These are phyloP conservation scores for Rhynchosporium graminicola DNA, from an alignment of 2,329 filamentous ascomycete genomes.

Conservation along the genomic window DNA sequence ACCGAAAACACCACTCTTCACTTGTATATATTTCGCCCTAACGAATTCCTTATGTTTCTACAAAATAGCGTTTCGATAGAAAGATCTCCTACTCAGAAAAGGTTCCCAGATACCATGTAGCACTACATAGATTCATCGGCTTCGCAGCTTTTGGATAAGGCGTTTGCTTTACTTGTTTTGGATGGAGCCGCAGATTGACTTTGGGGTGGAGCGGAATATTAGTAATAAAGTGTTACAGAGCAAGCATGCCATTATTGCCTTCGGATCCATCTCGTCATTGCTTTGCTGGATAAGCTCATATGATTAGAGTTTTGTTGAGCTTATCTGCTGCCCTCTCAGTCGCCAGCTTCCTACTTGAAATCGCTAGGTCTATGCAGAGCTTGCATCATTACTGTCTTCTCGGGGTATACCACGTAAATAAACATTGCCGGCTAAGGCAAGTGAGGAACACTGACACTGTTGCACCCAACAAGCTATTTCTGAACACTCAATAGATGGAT, in stretches of 20 bases:
- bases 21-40: slow-evolving; percentile 20
- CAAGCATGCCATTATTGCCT: background rate
- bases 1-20: slow-evolving; percentile 10
- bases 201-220: background rate
- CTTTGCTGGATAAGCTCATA: too few species aligned
- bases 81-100: slow-evolving; percentile 24
- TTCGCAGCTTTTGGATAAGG: background rate
- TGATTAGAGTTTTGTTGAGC: background rate
- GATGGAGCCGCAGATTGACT: too few species aligned
- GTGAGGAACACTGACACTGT: too few species aligned
- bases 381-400: too few species aligned
- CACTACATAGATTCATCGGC: background rate
- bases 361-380: too few species aligned
- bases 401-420: too few species aligned
- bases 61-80: slow-evolving; percentile 17
- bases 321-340: background rate
- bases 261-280: background rate
- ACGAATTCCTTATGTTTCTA: slow-evolving; percentile 8
- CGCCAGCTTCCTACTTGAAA: too few species aligned
- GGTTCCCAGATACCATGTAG: slow-evolving; percentile 14
- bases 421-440: too few species aligned
- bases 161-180: background rate
- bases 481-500: too few species aligned
- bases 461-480: too few species aligned
- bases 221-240: background rate